phyloP scores from a whole-genome alignment of 2,329 filamentous ascomycete species.

The Ploettnerulaceae sp. region DNA sequence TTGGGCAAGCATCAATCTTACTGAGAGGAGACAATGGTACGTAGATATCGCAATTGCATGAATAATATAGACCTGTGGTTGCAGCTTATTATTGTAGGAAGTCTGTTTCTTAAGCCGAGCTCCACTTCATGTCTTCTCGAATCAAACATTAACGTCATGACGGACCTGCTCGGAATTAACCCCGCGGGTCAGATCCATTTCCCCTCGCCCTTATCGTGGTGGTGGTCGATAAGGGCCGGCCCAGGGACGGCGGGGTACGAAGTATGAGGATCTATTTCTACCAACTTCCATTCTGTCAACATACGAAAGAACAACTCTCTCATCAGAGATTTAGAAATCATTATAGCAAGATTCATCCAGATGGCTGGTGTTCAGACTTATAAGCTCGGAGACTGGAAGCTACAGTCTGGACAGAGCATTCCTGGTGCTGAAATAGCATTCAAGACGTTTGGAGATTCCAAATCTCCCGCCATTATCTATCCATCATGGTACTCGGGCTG shows the following conservation, averaged over 20 bases:
- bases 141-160: slow-evolving; percentile 10
- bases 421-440: slow-evolving; percentile 66
- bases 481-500: slow-evolving; percentile 70
- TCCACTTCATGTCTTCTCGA: background rate
- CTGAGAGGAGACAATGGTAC: background rate
- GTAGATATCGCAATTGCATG: background rate
- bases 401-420: slow-evolving; percentile 60
- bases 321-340: no score
- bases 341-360: background rate
- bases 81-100: no score
- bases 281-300: no score
- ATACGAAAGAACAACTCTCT: no score
- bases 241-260: background rate
- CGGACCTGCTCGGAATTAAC: slow-evolving; percentile 1
- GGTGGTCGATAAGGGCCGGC: background rate
- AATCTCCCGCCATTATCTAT: slow-evolving; percentile 64
- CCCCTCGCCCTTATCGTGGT: slow-evolving; percentile 1
- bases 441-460: slow-evolving; percentile 65
- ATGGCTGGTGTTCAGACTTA: slow-evolving; percentile 41
- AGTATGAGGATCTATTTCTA: no score
- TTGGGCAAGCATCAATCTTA: no score
- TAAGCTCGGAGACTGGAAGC: slow-evolving; percentile 59
- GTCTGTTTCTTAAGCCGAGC: background rate
- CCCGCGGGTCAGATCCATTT: background rate
- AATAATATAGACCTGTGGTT: no score